A percentile compares a stretch with the other conserved stretches of the same genome.
These are phyloP conservation scores for Guadua angustifolia DNA, from an alignment of 176 grass and related monocot species.

Conservation along the genomic window DNA sequence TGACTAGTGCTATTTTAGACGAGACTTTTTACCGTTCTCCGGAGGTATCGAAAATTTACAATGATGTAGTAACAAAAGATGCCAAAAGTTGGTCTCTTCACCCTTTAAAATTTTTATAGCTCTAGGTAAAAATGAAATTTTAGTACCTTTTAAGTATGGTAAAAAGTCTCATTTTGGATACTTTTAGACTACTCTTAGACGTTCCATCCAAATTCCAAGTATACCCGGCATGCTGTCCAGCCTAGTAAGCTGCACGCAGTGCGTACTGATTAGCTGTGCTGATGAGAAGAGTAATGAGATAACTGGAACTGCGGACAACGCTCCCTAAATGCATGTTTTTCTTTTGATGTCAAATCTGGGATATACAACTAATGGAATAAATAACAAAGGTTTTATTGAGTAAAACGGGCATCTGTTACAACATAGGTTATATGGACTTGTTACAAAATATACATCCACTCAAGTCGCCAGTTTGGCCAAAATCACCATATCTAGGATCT, in stretches of 20 bases:
- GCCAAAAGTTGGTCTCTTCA: no score
- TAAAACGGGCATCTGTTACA: conserved; percentile 30
- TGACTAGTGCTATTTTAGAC: neutral
- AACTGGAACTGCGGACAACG: neutral
- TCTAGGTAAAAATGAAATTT: no score
- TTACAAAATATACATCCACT: conserved; percentile 58
- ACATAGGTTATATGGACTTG: conserved; percentile 40
- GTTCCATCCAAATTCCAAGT: neutral
- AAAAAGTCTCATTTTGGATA: no score
- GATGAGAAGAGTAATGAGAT: neutral
- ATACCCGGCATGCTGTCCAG: neutral
- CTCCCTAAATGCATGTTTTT: neutral
- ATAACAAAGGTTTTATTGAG: conserved; percentile 48
- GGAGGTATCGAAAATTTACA: no score
- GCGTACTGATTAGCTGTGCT: no score
- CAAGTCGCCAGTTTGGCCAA: conserved; percentile 77
- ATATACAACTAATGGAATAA: neutral
- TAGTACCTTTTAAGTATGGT: no score
- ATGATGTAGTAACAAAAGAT: no score
- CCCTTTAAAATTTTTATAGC: no score
- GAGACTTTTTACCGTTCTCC: no score
- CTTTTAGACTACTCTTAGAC: neutral
- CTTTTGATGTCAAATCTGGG: conserved; percentile 22
- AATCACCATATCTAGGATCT: conserved; percentile 95
- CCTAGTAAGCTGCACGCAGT: neutral